Evolutionary conservation across 306 rosid species (phyloP), one percentile per base, ranked within the genome.

Genomic region (Cicer cuneatum): DNA sequence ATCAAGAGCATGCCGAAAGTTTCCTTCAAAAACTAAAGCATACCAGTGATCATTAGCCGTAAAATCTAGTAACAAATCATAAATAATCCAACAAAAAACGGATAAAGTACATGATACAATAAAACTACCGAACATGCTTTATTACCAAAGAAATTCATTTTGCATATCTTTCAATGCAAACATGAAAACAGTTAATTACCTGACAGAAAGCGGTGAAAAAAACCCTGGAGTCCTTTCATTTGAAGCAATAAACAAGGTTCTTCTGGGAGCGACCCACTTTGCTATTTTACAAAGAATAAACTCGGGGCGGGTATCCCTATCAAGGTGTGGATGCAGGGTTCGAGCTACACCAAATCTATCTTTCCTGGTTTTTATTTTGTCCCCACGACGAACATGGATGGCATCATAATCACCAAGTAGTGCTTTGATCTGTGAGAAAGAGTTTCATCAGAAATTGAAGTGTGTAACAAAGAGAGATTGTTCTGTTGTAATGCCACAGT

Each of bases 321-420:
- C 99, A 48, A 95, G 89, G 86, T 90, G 99, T 73, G 99, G 99
- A 75, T 86, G 94, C 75, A 90, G 81, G 81, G 80, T 86, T 86
- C 96, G 86, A 2, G 75, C 81, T 71, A 89, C 87, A 18, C 97
- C 99, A 83, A 87, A 85, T 78, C 96, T 86, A 80, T 95, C 99
- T 83, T 84, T 95, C 89, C 99, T 86, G 40, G 89, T 95, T 81
- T 90, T 95, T 76, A 95, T 77, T 84, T 86, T 92, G 83, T 95
- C 99, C 19, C 99, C 99, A 10, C 98, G 99, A 67, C 98, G 98
- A 78, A 92, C 99, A 84, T 95, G 99, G 68, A 95, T 89, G 80
- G 98, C 97, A 61, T 87, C 92, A 75, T 78, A 78, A 70, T 78
- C 82, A 61, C 82, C 82, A 61, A 78, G 82, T 40, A 21, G 59